A percentile compares a stretch with the other conserved stretches of the same genome.
Conservation (phyloP, 768 basidiomycete species). For the Thelephora aurantiotincta region DNA sequence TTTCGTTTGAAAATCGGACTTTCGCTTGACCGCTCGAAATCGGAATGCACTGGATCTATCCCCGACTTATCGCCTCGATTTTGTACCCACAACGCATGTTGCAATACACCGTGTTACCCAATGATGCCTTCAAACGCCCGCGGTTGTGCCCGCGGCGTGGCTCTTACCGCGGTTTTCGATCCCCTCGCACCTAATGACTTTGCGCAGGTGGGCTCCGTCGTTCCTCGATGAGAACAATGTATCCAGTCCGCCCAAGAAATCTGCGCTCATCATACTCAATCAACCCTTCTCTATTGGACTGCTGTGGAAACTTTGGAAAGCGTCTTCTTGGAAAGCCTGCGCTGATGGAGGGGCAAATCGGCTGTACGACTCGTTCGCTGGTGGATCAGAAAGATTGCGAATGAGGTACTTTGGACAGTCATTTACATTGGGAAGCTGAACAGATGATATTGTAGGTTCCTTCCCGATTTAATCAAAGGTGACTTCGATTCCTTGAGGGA, state of each 20-base stretch:
- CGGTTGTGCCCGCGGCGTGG: too few relatives aligned
- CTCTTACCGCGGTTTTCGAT: too few relatives aligned
- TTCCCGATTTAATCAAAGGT: slow-evolving; percentile 84
- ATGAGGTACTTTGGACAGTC: slow-evolving; percentile 4
- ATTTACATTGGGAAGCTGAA: slow-evolving; percentile 1
- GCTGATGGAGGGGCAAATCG: slow-evolving; percentile 51
- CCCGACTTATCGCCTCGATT: too few relatives aligned
- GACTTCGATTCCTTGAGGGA: slow-evolving; percentile 80
- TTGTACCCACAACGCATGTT: too few relatives aligned
- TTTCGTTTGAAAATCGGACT: too few relatives aligned
- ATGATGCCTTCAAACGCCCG: too few relatives aligned
- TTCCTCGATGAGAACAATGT: not conserved
- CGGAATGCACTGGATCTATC: too few relatives aligned
- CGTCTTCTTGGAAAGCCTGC: slow-evolving; percentile 22
- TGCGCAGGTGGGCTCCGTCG: not conserved
- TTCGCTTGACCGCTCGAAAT: too few relatives aligned
- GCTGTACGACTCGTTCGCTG: slow-evolving; percentile 37
- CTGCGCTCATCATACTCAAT: slow-evolving; percentile 78
- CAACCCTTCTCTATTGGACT: slow-evolving; percentile 64
- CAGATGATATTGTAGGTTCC: slow-evolving; percentile 29
- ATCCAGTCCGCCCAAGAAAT: not conserved
- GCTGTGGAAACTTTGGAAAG: slow-evolving; percentile 38
- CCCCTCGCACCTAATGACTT: not conserved
- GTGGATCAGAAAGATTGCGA: slow-evolving; percentile 1
- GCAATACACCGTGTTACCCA: too few relatives aligned